Base-by-base conservation (phyloP, 164 flowering plant genomes). In the Sedum album region DNA sequence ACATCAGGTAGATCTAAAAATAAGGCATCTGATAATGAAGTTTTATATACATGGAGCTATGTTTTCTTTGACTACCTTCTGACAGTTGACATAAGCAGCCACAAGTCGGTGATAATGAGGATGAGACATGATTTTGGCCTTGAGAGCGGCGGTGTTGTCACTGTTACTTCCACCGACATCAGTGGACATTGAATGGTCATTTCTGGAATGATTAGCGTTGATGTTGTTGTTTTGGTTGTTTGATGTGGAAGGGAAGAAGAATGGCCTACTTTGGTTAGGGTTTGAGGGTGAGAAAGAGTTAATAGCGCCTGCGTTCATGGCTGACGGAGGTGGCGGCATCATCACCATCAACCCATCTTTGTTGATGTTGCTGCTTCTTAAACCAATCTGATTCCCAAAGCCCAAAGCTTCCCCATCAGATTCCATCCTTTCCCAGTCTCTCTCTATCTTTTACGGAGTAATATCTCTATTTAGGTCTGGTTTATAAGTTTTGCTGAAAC, bases 341-440 rank as follows among this genome's bases (percentile, higher is more conserved):
- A n/a, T n/a, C n/a, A n/a, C n/a, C n/a, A n/a, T 73, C 66, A 82
- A 71, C 64, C 73, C 70, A 48, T 68, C 66, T 28, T 79, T 80
- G 77, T 36, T 68, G 38, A 39, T 20, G 31, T 25, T 18, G 21
- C 21, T 51, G 35, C 26, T 33, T 20, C 38, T 39, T 30, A 17
- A 57, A 72, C 73, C 74, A 60, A 72, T 77, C 23, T n/a, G 55
- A 44, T 73, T 83, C 74, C 90, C 87, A 81, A 78, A 85, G n/a
- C 73, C 79, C 88, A 85, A 79, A 72, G 78, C 74, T 65, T 76
- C 75, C 46, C 79, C 77, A 26, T 55, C 31, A 55, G 82, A 79
- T 48, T 80, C 87, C 86, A 82, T 81, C 73, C 76, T 73, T 67
- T 73, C 74, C 73, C 63, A 71, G 71, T 57, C 70, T 60, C 15